A percentile compares a stretch with the other conserved stretches of the same genome.
Evolutionary conservation across 768 basidiomycete genomes (phyloP).

Genomic region (Agaricus sinodeliciosus): DNA sequence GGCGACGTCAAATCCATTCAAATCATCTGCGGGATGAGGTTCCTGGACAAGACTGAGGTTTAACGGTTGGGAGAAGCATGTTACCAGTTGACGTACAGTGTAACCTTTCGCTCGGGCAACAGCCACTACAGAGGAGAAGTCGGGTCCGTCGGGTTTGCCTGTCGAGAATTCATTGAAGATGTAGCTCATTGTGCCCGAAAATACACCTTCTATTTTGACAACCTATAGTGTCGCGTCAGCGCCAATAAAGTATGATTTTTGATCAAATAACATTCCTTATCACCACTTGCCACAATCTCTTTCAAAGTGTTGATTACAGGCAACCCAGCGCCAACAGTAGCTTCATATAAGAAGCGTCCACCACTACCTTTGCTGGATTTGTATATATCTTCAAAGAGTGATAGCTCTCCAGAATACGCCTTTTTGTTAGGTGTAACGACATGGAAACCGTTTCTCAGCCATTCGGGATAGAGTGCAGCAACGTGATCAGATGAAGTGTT

Average conservation of each 20-base stretch:
- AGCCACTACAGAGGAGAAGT: conserved; percentile 86
- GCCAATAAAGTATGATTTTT: not conserved
- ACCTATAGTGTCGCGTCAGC: conserved; percentile 34
- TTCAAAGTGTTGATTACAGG: conserved; percentile 90
- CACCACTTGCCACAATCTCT: conserved; percentile 88
- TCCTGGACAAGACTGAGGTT: conserved; percentile 45
- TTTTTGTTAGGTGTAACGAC: conserved; percentile 99
- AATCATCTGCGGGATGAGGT: conserved; percentile 94
- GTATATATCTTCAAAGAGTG: conserved; percentile 65
- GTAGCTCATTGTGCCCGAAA: conserved; percentile 96
- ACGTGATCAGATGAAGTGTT: conserved; percentile 86
- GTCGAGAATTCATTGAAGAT: conserved; percentile 97
- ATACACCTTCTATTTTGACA: conserved; percentile 92
- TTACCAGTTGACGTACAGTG: conserved; percentile 49
- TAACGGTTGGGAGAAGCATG: not conserved
- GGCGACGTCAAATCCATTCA: conserved; percentile 95
- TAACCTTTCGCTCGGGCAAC: conserved; percentile 90
- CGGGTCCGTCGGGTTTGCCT: conserved; percentile 56
- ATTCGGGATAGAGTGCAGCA: conserved; percentile 74
- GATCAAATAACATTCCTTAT: conserved; percentile 50
- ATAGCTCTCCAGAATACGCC: conserved; percentile 71
- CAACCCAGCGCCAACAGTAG: conserved; percentile 93
- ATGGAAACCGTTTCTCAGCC: conserved; percentile 72
- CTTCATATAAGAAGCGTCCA: conserved; percentile 75
- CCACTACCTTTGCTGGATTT: conserved; percentile 50